A percentile compares a stretch with the other conserved stretches of the same genome.
Evolutionary conservation across 257 asterid genomes (phyloP).

Genomic region (Lycium barbarum): DNA sequence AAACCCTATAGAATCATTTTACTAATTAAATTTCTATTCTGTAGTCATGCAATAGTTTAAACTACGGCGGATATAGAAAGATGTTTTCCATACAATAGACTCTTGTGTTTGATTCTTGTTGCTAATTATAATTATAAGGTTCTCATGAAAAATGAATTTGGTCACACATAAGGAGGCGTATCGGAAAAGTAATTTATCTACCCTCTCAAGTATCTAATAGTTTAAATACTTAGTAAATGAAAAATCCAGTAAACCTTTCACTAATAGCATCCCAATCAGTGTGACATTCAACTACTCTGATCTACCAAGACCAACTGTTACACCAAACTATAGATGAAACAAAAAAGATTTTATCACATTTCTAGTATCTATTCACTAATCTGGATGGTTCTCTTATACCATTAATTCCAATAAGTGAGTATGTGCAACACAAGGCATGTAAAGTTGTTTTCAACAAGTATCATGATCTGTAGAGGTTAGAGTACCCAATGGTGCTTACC

Average conservation of each 20-base stretch:
- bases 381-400: not conserved
- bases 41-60: not conserved
- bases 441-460: not conserved
- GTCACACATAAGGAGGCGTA: not conserved
- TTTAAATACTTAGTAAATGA: not conserved
- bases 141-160: constrained; percentile 2
- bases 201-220: not conserved
- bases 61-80: not conserved
- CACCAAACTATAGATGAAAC: not conserved
- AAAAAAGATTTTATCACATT: not conserved
- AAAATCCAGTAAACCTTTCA: not conserved
- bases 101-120: not conserved
- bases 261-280: not conserved
- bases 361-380: not conserved
- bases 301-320: not conserved
- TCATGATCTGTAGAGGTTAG: not conserved
- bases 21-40: not conserved
- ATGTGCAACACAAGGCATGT: not conserved
- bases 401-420: not conserved
- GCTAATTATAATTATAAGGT: not conserved
- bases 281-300: not conserved
- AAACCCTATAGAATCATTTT: not conserved
- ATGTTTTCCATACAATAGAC: not conserved
- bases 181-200: not conserved
- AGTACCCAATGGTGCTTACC: not conserved